Percentiles rank a stretch among this genome's conserved stretches.
phyloP scores from a whole-genome alignment of 257 asterid genomes.

The Gentiana straminea region DNA sequence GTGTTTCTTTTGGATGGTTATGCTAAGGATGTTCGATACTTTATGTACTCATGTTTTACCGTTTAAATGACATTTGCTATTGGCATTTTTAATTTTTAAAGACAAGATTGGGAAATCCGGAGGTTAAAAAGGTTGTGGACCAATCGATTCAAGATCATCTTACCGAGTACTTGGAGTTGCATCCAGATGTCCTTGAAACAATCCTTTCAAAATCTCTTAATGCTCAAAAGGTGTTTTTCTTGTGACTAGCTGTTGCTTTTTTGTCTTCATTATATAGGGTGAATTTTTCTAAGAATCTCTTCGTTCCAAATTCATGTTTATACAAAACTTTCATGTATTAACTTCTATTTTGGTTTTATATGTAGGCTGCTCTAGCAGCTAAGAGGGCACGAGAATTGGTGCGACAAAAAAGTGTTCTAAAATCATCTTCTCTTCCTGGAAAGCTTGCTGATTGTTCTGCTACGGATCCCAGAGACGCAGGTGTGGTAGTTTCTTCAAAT shows the following conservation, averaged over 20 bases:
- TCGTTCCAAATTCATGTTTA: too few species aligned
- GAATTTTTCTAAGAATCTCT: conserved; percentile 6
- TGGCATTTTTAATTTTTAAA: conserved; percentile 18
- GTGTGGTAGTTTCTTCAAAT: conserved; percentile 24
- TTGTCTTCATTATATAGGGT: not conserved
- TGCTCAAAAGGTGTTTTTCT: conserved; percentile 64
- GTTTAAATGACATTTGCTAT: not conserved
- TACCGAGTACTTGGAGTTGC: conserved; percentile 91
- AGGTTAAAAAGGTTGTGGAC: conserved; percentile 81
- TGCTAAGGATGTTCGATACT: too few species aligned
- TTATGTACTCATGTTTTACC: too few species aligned
- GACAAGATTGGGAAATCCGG: conserved; percentile 98
- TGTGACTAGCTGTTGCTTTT: not conserved
- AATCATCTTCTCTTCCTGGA: conserved; percentile 93
- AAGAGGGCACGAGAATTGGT: conserved; percentile 94
- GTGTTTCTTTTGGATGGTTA: not conserved
- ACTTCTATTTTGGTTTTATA: conserved; percentile 3
- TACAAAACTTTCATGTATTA: too few species aligned
- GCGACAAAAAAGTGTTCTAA: conserved; percentile 78
- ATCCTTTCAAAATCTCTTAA: conserved; percentile 87
- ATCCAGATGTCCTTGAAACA: conserved; percentile 82
- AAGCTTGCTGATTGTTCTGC: conserved; percentile 99
- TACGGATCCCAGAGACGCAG: conserved; percentile 78
- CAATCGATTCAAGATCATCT: conserved; percentile 75
- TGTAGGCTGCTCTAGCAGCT: conserved; percentile 96